Evolutionary conservation across 108 stramenopile species (phyloP), one percentile per base, ranked within the genome.

Genomic region (Licmophora abbreviata): DNA sequence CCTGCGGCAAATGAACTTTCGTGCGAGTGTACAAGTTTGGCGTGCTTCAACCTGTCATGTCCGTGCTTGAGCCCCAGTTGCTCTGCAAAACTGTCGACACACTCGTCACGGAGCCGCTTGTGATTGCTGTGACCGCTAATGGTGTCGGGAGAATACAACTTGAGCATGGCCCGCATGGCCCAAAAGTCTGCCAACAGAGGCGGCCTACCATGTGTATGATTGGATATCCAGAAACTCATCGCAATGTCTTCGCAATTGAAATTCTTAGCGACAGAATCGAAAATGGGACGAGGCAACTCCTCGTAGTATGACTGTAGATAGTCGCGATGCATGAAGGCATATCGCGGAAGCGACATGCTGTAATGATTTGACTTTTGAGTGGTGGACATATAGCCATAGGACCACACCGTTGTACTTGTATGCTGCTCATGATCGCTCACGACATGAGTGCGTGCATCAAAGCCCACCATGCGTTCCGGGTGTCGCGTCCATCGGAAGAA

Each of bases 241-340:
- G 85, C 85, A 54, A 92, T 77, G 33, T 92, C 89, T 61, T 92
- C 89, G 45, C 89, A 92, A 59, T 92, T 79, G 17, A 83, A 73
- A 44, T 83, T 44, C 4, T 55, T 43, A 3, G 59, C 79, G 2
- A 92, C 68, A n/a, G 41, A 59, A 34, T 68, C 50, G 30, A 80
- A 65, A 14, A 92, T 76, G 1, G 64, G 41, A 7, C 54, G 46
- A 9, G 85, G 81, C n/a, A 82, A 40, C 22, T 76, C 58, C 37
- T 61, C 63, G 24, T 56, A 81, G 66, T 92, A 92, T 15, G 64
- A 48, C 49, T 74, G 58, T 28, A 92, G 50, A 53, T 92, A 87
- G 48, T 85, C 85, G 28, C 76, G 40, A 51, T 92, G 89, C 4
- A 87, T 12, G 43, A 92, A 92, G 29, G 72, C 66, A 36, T 61